A percentile compares a stretch with the other conserved stretches of the same genome.
phyloP scores from a whole-genome alignment of 169 alveolate species.

The Blepharisma undulans region DNA sequence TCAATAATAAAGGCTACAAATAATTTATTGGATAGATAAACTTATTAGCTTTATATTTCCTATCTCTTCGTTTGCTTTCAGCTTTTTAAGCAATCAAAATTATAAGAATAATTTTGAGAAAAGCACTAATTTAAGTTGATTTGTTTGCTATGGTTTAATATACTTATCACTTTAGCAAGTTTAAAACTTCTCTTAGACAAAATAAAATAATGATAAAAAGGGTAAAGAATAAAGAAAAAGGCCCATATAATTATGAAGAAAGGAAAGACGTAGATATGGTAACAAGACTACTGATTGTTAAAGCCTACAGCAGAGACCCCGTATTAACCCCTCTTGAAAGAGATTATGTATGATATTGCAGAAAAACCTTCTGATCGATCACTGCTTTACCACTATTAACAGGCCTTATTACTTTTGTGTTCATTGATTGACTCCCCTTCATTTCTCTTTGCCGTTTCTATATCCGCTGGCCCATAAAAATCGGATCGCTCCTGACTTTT shows the following conservation, averaged over 20 bases:
- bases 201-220: not conserved
- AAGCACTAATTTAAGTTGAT: no score
- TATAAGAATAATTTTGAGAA: no score
- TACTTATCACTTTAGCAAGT: no score
- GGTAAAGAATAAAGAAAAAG: not conserved
- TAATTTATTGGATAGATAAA: no score
- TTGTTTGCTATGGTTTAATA: no score
- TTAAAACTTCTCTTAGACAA: no score
- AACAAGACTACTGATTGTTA: not conserved
- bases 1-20: not conserved
- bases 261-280: not conserved
- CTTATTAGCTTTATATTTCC: no score
- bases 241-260: not conserved
- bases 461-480: not conserved
- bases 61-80: no score
- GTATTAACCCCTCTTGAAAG: not conserved
- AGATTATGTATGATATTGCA: not conserved
- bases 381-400: not conserved
- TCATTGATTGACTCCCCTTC: not conserved
- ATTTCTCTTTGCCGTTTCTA: not conserved
- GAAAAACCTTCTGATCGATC: not conserved
- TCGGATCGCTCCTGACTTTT: not conserved
- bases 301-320: not conserved
- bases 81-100: no score
- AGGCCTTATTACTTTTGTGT: not conserved